Evolutionary conservation across 2,329 filamentous ascomycete species (phyloP).

Genomic region (Albifimbria verrucaria): DNA sequence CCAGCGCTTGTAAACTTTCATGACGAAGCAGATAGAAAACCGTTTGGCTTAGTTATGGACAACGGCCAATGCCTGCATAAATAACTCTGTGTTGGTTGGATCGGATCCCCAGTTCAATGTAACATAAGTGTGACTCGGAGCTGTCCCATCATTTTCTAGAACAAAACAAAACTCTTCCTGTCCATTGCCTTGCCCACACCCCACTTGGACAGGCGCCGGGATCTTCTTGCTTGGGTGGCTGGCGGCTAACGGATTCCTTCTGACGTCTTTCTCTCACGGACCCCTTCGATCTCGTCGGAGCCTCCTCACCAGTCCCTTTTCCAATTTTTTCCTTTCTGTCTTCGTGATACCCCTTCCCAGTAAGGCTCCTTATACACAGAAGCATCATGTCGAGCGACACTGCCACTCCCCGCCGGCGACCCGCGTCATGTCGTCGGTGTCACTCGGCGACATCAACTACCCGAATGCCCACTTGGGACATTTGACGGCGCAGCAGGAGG

Average conservation of each 20-base stretch:
- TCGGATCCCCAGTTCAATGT: too few relatives aligned
- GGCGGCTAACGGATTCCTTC: not conserved
- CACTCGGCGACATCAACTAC: conserved; percentile 48
- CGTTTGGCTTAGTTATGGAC: too few relatives aligned
- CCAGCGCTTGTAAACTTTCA: not conserved
- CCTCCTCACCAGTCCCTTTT: conserved; percentile 1
- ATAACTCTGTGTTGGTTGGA: too few relatives aligned
- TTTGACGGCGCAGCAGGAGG: conserved; percentile 65
- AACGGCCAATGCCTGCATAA: too few relatives aligned
- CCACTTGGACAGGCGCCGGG: too few relatives aligned
- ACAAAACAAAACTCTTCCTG: too few relatives aligned
- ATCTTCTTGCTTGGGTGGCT: too few relatives aligned
- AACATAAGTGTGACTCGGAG: too few relatives aligned
- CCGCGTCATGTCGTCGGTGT: conserved; percentile 25
- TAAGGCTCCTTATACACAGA: not conserved
- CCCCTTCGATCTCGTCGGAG: not conserved
- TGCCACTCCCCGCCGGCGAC: conserved; percentile 20
- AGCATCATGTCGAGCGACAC: conserved; percentile 22
- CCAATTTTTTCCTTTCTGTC: not conserved
- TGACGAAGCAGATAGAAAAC: too few relatives aligned
- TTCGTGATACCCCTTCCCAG: not conserved
- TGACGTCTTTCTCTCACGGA: not conserved
- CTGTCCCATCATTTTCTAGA: too few relatives aligned
- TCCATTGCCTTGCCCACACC: too few relatives aligned
- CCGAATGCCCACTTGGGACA: conserved; percentile 79